Evolutionary conservation across 2,329 filamentous ascomycete species (phyloP).

Genomic region (Cordyceps militaris): DNA sequence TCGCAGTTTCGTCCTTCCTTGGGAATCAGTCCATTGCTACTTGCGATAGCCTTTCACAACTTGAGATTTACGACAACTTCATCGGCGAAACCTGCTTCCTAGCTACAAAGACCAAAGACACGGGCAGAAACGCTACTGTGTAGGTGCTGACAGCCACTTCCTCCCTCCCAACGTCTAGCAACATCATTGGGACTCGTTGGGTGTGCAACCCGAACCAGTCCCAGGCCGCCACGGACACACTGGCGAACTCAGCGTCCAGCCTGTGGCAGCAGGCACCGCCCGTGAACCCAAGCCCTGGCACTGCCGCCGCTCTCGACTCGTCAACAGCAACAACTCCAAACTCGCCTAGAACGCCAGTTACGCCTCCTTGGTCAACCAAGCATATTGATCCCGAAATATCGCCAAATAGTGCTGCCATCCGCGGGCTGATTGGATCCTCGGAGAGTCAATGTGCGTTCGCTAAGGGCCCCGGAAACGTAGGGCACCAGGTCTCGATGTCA

Average conservation of each 20-base stretch:
- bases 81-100: neutral
- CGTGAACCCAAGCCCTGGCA: slow-evolving; percentile 25
- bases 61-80: neutral
- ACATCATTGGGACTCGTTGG: slow-evolving; percentile 28
- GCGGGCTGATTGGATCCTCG: slow-evolving; percentile 17
- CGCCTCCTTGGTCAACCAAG: slow-evolving; percentile 25
- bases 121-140: neutral
- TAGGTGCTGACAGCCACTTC: neutral
- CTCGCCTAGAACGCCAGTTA: slow-evolving; percentile 30
- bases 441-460: slow-evolving; percentile 51
- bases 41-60: neutral
- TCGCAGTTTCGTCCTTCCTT: neutral
- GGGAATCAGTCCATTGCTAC: neutral
- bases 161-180: neutral
- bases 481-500: slow-evolving; percentile 59
- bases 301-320: slow-evolving; percentile 24
- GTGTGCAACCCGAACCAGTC: slow-evolving; percentile 27
- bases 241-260: slow-evolving; percentile 28
- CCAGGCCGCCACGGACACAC: slow-evolving; percentile 22
- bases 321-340: slow-evolving; percentile 26
- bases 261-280: slow-evolving; percentile 29
- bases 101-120: neutral
- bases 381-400: slow-evolving; percentile 19
- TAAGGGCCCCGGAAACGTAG: slow-evolving; percentile 43
- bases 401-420: slow-evolving; percentile 19